phyloP scores from a whole-genome alignment of 2,329 filamentous ascomycete genomes.

The Beauveria sp. region DNA sequence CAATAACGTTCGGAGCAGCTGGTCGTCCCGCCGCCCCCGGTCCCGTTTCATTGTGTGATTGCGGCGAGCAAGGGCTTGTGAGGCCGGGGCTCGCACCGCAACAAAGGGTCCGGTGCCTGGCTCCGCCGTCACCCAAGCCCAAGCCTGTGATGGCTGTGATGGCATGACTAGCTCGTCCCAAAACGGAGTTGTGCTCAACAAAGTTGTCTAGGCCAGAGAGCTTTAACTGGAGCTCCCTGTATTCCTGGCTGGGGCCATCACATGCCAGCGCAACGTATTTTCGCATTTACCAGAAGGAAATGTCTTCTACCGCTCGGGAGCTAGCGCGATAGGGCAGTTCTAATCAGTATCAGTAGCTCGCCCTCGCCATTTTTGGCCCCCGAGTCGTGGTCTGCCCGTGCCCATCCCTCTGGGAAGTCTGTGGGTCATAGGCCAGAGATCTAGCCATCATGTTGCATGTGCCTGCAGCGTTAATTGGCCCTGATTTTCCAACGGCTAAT shows the following conservation, averaged over 20 bases:
- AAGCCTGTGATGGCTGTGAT: neutral
- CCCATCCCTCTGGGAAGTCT: neutral
- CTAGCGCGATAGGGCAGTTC: neutral
- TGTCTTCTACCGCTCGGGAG: neutral
- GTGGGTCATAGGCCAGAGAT: neutral
- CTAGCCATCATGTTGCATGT: neutral
- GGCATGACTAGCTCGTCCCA: neutral
- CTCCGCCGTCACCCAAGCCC: neutral
- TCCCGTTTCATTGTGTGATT: neutral
- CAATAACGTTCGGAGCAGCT: neutral
- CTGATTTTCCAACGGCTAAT: neutral
- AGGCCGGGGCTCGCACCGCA: neutral
- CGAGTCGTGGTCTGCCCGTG: neutral
- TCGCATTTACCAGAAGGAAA: neutral
- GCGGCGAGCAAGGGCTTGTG: neutral
- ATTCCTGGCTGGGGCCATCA: neutral
- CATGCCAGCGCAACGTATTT: neutral
- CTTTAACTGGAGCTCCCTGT: neutral
- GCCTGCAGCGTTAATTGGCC: neutral
- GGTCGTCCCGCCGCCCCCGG: conserved; percentile 3
- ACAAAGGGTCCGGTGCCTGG: neutral
- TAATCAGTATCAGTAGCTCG: neutral
- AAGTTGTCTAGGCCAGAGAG: neutral
- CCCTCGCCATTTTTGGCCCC: neutral
- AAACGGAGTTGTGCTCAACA: neutral